These are phyloP conservation scores for Colletotrichum liriopes DNA, from an alignment of 2,329 filamentous ascomycete genomes.

Conservation along the genomic window DNA sequence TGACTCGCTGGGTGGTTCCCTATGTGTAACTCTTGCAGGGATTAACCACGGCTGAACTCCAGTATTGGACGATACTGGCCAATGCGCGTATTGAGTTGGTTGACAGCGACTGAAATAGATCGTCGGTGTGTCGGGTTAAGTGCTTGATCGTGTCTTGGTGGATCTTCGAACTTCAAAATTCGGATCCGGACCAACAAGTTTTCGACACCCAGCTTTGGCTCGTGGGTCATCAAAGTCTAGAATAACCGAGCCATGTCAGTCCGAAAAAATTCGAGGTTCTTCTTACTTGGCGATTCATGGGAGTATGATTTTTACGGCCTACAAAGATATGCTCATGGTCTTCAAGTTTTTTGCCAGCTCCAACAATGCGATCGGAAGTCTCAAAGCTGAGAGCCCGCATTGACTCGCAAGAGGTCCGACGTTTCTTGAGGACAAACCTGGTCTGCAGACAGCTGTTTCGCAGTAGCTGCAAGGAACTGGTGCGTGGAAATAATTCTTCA, in stretches of 20 bases:
- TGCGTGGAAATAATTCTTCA: no score
- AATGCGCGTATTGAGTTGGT: background rate
- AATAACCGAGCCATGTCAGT: no score
- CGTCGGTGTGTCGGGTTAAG: constrained; percentile 18
- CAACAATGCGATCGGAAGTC: background rate
- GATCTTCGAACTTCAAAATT: background rate
- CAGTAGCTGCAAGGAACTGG: no score
- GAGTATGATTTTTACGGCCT: background rate
- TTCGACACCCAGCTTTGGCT: constrained; percentile 1
- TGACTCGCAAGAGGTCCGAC: background rate
- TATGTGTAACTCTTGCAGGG: constrained; percentile 9
- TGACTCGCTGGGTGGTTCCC: constrained; percentile 3
- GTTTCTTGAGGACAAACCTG: no score
- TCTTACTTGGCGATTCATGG: background rate
- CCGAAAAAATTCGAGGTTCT: background rate
- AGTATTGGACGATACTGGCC: background rate
- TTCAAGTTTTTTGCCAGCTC: no score
- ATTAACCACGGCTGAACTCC: constrained; percentile 1
- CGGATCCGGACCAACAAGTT: background rate
- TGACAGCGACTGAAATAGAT: constrained; percentile 20
- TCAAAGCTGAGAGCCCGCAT: background rate
- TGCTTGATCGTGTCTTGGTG: constrained; percentile 8
- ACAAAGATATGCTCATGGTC: background rate
- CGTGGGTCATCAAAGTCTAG: background rate
- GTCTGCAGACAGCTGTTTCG: no score